These are phyloP conservation scores for Beauveria varroae DNA, from an alignment of 2,329 filamentous ascomycete species.

Conservation along the genomic window DNA sequence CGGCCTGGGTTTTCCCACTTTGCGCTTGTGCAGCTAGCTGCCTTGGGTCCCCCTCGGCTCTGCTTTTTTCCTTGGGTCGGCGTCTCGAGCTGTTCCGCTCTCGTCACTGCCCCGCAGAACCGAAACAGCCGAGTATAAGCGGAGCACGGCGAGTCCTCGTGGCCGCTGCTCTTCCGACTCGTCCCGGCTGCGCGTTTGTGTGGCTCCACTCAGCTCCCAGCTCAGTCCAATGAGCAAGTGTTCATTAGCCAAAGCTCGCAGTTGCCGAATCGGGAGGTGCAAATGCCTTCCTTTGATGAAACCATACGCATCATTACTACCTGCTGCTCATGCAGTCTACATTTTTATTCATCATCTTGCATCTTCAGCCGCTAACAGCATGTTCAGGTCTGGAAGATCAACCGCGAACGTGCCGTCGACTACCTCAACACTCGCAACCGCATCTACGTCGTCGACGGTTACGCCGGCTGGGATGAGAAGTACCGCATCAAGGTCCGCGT, in stretches of 20 bases:
- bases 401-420: slow-evolving; percentile 96
- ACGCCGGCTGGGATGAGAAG: slow-evolving; percentile 95
- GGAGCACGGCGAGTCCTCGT: slow-evolving; percentile 9
- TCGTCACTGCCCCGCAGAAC: slow-evolving; percentile 9
- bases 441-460: slow-evolving; percentile 97
- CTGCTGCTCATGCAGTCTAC: neutral
- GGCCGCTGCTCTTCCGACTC: slow-evolving; percentile 11
- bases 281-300: neutral
- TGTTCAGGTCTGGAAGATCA: slow-evolving; percentile 93
- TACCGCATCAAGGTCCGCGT: slow-evolving; percentile 97
- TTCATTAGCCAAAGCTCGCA: slow-evolving; percentile 6
- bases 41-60: neutral
- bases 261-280: neutral
- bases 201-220: neutral
- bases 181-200: slow-evolving; percentile 2
- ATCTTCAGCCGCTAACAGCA: slow-evolving; percentile 22
- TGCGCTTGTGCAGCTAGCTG: neutral
- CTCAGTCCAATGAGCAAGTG: slow-evolving; percentile 3
- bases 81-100: slow-evolving; percentile 2
- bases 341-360: neutral
- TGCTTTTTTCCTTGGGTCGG: neutral
- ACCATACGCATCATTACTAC: neutral
- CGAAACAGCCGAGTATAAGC: slow-evolving; percentile 13
- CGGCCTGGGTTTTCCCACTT: neutral
- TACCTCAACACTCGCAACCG: slow-evolving; percentile 98